Evolutionary conservation across 768 basidiomycete species (phyloP).

Genomic region (Agrocybe chaxingu): DNA sequence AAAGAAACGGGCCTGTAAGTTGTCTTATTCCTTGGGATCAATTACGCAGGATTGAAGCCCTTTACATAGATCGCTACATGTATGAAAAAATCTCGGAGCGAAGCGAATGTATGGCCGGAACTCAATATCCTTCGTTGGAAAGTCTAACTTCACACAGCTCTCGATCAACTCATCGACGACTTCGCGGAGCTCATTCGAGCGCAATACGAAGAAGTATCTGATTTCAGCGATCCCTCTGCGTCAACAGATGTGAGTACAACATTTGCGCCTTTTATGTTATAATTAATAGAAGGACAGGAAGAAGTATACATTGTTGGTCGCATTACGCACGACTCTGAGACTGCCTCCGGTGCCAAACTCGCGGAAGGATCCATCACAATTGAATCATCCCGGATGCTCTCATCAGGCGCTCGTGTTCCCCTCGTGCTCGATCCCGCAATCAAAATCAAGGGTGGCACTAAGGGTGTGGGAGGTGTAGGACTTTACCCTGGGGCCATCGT

Average conservation of each 20-base stretch:
- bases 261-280: constrained; percentile 1
- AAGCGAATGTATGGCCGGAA: constrained; percentile 59
- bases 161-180: constrained; percentile 88
- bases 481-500: constrained; percentile 89
- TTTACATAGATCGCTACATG: constrained; percentile 78
- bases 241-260: constrained; percentile 37
- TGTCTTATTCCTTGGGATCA: not conserved
- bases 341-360: constrained; percentile 55
- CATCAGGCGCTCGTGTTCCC: constrained; percentile 61
- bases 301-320: constrained; percentile 70
- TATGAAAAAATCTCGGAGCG: constrained; percentile 86
- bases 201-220: constrained; percentile 59
- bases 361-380: constrained; percentile 72
- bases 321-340: constrained; percentile 67
- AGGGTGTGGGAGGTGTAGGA: constrained; percentile 63
- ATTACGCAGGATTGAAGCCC: not conserved
- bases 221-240: constrained; percentile 70
- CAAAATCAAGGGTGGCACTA: constrained; percentile 60
- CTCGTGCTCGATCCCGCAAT: constrained; percentile 67
- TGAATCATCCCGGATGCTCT: constrained; percentile 80
- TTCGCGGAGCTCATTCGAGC: constrained; percentile 70
- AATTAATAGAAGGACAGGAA: constrained; percentile 37
- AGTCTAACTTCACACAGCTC: constrained; percentile 37
- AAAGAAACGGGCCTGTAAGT: constrained; percentile 59
- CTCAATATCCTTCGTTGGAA: not conserved